These are phyloP conservation scores for Phytophthora kernoviae DNA, from an alignment of 352 stramenopile genomes.

Conservation along the genomic window DNA sequence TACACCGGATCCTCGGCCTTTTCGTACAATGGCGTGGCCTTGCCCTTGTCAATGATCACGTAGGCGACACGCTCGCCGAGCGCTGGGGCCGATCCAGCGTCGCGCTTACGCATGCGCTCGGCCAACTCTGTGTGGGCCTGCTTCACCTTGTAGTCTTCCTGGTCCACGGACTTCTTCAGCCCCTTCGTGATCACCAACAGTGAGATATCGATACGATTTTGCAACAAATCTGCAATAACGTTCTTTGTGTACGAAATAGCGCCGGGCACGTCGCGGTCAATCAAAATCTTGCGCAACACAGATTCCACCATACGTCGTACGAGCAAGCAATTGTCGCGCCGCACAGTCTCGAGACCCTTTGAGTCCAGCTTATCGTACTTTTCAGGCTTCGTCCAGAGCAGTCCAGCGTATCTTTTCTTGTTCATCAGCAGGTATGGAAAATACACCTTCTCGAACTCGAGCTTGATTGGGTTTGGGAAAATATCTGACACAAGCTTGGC, in stretches of 20 bases:
- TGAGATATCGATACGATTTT: slow-evolving; percentile 99
- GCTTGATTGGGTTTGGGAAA: slow-evolving; percentile 97
- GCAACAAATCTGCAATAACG: slow-evolving; percentile 97
- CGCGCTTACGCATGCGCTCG: slow-evolving; percentile 98
- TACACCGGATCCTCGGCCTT: slow-evolving; percentile 99
- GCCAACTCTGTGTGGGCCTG: slow-evolving; percentile 99
- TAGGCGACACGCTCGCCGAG: slow-evolving; percentile 99
- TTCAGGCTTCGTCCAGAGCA: slow-evolving; percentile 89
- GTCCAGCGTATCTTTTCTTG: slow-evolving; percentile 96
- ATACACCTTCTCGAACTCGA: slow-evolving; percentile 99
- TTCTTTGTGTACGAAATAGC: slow-evolving; percentile 98
- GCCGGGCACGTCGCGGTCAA: slow-evolving; percentile 95
- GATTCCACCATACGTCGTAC: slow-evolving; percentile 98
- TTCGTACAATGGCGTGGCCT: slow-evolving; percentile 96
- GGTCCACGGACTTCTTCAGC: slow-evolving; percentile 98
- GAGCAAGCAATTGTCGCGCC: slow-evolving; percentile 98
- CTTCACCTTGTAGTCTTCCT: slow-evolving; percentile 99
- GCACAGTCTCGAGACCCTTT: slow-evolving; percentile 98
- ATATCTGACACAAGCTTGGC: slow-evolving; percentile 96
- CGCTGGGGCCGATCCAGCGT: slow-evolving; percentile 96
- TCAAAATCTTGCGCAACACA: slow-evolving; percentile 98
- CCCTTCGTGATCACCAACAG: slow-evolving; percentile 99
- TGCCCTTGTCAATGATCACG: slow-evolving; percentile 98
- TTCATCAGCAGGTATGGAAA: slow-evolving; percentile 99
- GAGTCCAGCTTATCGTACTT: slow-evolving; percentile 99